Conservation (phyloP, 2,329 filamentous ascomycete genomes). For the Juglanconis juglandina region DNA sequence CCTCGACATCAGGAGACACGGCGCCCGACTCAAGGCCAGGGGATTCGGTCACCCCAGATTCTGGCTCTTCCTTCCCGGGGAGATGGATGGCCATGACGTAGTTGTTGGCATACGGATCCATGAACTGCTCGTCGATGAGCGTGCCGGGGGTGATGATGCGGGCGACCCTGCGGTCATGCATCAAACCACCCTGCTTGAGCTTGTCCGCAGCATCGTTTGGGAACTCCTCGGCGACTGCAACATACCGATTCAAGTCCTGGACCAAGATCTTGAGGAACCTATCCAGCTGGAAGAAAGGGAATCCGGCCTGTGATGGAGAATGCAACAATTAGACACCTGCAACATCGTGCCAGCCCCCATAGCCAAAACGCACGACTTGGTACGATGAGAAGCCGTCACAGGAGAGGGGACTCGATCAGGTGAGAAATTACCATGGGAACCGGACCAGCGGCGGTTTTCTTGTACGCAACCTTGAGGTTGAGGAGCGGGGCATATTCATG, state of each 20-base stretch:
- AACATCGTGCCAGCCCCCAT: background rate
- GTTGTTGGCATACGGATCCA: conserved; percentile 91
- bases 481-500: conserved; percentile 82
- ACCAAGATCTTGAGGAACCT: conserved; percentile 90
- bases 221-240: conserved; percentile 93
- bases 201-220: conserved; percentile 68
- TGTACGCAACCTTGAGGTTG: conserved; percentile 80
- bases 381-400: conserved; percentile 3
- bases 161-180: conserved; percentile 81
- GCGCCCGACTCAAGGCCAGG: background rate
- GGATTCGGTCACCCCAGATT: background rate
- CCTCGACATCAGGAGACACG: conserved; percentile 14
- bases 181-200: conserved; percentile 70
- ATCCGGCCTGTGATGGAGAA: conserved; percentile 64
- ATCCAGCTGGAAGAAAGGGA: conserved; percentile 89
- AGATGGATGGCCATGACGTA: conserved; percentile 81
- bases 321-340: conserved; percentile 21
- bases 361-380: conserved; percentile 15
- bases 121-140: conserved; percentile 94
- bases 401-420: conserved; percentile 4
- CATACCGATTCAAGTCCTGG: conserved; percentile 83
- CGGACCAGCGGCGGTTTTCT: conserved; percentile 72
- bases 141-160: conserved; percentile 92
- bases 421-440: conserved; percentile 74
- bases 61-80: conserved; percentile 5